These are phyloP conservation scores for Fusarium sp. DNA, from an alignment of 2,329 filamentous ascomycete species.

Conservation along the genomic window DNA sequence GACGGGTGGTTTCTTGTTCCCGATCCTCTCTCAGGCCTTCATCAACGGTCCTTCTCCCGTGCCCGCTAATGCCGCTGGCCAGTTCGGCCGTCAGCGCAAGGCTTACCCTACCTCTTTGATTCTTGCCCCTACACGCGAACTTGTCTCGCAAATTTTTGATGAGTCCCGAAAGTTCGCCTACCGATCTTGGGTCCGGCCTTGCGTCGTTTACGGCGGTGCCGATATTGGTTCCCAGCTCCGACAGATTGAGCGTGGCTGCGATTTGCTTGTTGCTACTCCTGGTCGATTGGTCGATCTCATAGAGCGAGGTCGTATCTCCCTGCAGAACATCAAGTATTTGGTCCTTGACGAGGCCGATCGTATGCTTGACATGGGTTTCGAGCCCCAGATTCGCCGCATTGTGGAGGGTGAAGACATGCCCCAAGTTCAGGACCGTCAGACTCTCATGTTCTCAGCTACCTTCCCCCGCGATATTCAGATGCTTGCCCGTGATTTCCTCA, in stretches of 20 bases:
- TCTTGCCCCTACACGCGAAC: slow-evolving; percentile 94
- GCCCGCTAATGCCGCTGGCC: slow-evolving; percentile 71
- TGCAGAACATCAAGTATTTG: slow-evolving; percentile 98
- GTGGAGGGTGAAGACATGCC: slow-evolving; percentile 99
- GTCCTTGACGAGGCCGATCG: slow-evolving; percentile 99
- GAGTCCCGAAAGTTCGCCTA: slow-evolving; percentile 98
- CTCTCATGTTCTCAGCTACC: slow-evolving; percentile 99
- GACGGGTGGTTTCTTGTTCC: slow-evolving; percentile 99
- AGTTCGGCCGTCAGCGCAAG: slow-evolving; percentile 94
- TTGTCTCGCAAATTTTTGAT: slow-evolving; percentile 98
- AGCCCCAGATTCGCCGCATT: slow-evolving; percentile 98
- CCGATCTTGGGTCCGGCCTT: slow-evolving; percentile 97
- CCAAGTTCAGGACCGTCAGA: slow-evolving; percentile 82
- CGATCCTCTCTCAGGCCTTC: slow-evolving; percentile 97
- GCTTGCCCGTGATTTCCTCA: slow-evolving; percentile 97
- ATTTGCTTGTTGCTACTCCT: slow-evolving; percentile 95
- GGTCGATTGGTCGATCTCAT: slow-evolving; percentile 98
- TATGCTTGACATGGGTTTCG: slow-evolving; percentile 99
- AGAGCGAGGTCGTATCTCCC: slow-evolving; percentile 96
- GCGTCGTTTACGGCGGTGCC: slow-evolving; percentile 98
- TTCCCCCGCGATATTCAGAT: slow-evolving; percentile 99
- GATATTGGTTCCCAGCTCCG: slow-evolving; percentile 98
- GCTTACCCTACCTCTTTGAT: slow-evolving; percentile 97
- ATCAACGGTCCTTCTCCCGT: slow-evolving; percentile 81
- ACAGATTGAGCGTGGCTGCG: slow-evolving; percentile 96